phyloP scores from a whole-genome alignment of 2,329 filamentous ascomycete genomes.

The Penicillium occitanis region DNA sequence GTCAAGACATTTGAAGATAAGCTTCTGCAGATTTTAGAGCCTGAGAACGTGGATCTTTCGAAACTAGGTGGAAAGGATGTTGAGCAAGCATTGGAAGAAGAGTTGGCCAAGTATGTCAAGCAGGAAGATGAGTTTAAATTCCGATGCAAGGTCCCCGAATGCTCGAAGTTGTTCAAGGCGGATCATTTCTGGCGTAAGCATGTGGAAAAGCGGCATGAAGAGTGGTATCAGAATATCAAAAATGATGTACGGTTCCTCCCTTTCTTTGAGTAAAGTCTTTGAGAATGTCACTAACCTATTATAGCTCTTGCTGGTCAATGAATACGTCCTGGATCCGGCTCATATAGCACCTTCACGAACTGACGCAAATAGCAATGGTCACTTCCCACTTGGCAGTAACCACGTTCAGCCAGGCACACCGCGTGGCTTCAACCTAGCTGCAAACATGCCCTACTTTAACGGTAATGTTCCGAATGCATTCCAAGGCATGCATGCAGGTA shows the following conservation, averaged over 20 bases:
- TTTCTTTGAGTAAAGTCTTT: neutral
- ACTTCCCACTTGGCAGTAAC: constrained; percentile 79
- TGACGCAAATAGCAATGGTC: constrained; percentile 91
- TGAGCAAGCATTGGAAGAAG: constrained; percentile 83
- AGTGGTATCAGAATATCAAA: constrained; percentile 79
- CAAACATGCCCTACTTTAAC: constrained; percentile 63
- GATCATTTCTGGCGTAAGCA: constrained; percentile 98
- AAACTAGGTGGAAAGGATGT: constrained; percentile 87
- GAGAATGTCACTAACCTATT: constrained; percentile 32
- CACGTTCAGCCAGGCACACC: constrained; percentile 80
- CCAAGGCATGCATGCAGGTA: constrained; percentile 29
- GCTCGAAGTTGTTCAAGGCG: constrained; percentile 95
- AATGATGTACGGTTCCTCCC: constrained; percentile 67
- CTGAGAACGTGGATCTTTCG: constrained; percentile 78
- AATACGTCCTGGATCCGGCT: constrained; percentile 89
- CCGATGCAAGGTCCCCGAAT: constrained; percentile 94
- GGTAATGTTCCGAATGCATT: constrained; percentile 43
- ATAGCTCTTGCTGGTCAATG: constrained; percentile 85
- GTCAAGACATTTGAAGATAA: constrained; percentile 99
- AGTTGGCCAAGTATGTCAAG: constrained; percentile 84
- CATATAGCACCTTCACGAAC: constrained; percentile 92
- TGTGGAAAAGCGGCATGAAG: constrained; percentile 88
- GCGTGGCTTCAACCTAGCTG: constrained; percentile 82
- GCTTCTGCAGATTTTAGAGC: constrained; percentile 86
- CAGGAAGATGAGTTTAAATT: constrained; percentile 98